Evolutionary conservation across 768 basidiomycete genomes (phyloP).

Genomic region (Podaxis rugospora): DNA sequence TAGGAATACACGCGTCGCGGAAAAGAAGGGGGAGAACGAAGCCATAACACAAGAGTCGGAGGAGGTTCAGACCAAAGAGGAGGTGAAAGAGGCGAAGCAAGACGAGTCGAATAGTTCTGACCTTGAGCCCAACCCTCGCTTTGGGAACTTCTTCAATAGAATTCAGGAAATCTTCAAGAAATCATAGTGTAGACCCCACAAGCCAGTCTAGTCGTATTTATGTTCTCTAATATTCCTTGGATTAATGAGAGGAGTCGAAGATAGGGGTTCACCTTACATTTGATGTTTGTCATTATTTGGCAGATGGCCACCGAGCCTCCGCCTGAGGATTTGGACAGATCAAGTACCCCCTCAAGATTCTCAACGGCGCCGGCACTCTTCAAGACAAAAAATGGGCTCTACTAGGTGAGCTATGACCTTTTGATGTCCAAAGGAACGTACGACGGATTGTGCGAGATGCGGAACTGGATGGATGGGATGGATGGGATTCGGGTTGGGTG

Average conservation of each 20-base stretch:
- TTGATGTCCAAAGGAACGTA: constrained; percentile 17
- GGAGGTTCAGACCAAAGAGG: background rate
- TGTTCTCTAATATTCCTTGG: background rate
- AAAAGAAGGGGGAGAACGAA: background rate
- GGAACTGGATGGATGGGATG: constrained; percentile 43
- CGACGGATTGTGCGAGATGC: constrained; percentile 13
- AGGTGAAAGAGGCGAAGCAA: background rate
- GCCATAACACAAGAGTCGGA: background rate
- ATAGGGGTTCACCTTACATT: background rate
- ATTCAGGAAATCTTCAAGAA: background rate
- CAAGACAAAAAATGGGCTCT: constrained; percentile 68
- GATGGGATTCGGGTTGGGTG: constrained; percentile 19
- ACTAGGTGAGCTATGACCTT: constrained; percentile 58
- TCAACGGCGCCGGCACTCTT: constrained; percentile 42
- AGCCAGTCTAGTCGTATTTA: background rate
- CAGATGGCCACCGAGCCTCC: background rate
- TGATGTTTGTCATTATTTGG: constrained; percentile 10
- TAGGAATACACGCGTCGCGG: background rate
- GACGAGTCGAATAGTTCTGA: background rate
- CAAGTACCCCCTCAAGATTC: constrained; percentile 33
- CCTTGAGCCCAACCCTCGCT: background rate
- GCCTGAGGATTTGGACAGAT: constrained; percentile 7
- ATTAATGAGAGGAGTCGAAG: background rate
- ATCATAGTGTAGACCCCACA: background rate
- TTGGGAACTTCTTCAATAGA: background rate